Base-by-base conservation (phyloP, 1,284 basidiomycete species). In the Leccinum subfulvum region DNA sequence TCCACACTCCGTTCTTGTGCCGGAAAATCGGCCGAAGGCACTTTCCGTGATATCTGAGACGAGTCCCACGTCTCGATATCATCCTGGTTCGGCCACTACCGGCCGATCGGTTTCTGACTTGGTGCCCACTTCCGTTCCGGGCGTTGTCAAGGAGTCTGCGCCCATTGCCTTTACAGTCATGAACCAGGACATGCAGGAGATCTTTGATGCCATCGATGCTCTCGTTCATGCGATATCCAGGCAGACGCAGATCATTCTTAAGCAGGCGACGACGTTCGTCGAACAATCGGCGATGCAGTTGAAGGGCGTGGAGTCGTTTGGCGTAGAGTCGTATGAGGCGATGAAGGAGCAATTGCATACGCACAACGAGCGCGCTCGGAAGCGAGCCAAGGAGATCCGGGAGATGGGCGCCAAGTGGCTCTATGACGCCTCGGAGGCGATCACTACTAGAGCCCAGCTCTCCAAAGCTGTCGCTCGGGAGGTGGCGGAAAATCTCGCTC, bases 201-300 rank as follows among this genome's bases (percentile, higher is more conserved):
- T 88, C 37, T 69, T 85, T 49, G 82, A 84, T 39, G 87, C 85
- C 2, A 77, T 90, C 26, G 88, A 90, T 66, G 84, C 82, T 1
- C 79, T 91, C 44, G 76, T 80, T 61, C 74, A 75, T 21, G 81
- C 81, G 37, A 82, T 91, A 60, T 69, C 69, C 39, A 71, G 69
- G 47, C 80, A 81, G 66, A 78, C 75, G 4, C 62, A 64, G 64
- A 60, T 71, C 57, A 39, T 73, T 59, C 75, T 79, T 7, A 70
- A 70, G 13, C 81, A 85, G 59, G 81, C 80, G n/a, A 73, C 78
- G 35, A 67, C 67, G 21, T 73, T 82, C 56, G 72, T 84, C 56
- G 76, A 79, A 61, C 79, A 84, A 54, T 84, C 83, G 14, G 79
- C 78, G 69, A 77, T 76, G 53, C 78, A 81, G 9, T 47, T 65